Evolutionary conservation across 2,329 filamentous ascomycete species (phyloP).

Genomic region (Trichoderma brevicompactum): DNA sequence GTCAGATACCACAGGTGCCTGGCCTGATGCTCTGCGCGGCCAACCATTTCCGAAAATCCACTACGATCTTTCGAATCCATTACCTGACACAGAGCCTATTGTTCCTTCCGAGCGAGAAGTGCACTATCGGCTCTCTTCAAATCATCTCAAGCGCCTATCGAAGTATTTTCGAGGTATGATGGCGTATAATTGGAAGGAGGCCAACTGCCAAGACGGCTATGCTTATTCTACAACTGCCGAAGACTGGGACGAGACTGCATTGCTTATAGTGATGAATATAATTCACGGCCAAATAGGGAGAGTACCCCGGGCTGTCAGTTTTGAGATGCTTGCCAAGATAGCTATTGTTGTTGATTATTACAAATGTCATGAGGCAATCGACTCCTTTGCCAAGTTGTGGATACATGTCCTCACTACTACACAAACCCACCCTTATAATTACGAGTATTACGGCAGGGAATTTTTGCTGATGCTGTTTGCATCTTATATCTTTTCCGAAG

Average conservation of each 20-base stretch:
- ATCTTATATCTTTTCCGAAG: not conserved
- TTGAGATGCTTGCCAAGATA: slow-evolving; percentile 49
- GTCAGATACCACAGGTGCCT: not conserved
- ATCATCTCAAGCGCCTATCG: slow-evolving; percentile 44
- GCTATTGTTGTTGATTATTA: slow-evolving; percentile 51
- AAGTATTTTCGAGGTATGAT: slow-evolving; percentile 31
- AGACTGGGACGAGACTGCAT: slow-evolving; percentile 43
- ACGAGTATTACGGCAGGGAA: not conserved
- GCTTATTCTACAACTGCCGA: slow-evolving; percentile 17
- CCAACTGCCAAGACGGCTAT: not conserved
- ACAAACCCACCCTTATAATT: not conserved
- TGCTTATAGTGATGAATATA: slow-evolving; percentile 49
- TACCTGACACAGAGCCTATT: too few species aligned
- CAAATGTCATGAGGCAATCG: slow-evolving; percentile 47
- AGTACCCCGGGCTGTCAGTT: slow-evolving; percentile 42
- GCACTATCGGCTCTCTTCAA: slow-evolving; percentile 39
- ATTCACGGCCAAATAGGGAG: slow-evolving; percentile 48
- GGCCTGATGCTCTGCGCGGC: not conserved
- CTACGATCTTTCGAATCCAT: fast-evolving
- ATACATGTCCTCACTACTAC: not conserved
- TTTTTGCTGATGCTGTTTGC: not conserved
- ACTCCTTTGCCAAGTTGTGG: slow-evolving; percentile 40
- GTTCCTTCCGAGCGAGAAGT: not conserved
- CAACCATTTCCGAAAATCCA: too few species aligned
- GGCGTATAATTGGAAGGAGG: slow-evolving; percentile 25